Conservation (phyloP, 345 rosid genomes). For the Rhodamnia rubescens region DNA sequence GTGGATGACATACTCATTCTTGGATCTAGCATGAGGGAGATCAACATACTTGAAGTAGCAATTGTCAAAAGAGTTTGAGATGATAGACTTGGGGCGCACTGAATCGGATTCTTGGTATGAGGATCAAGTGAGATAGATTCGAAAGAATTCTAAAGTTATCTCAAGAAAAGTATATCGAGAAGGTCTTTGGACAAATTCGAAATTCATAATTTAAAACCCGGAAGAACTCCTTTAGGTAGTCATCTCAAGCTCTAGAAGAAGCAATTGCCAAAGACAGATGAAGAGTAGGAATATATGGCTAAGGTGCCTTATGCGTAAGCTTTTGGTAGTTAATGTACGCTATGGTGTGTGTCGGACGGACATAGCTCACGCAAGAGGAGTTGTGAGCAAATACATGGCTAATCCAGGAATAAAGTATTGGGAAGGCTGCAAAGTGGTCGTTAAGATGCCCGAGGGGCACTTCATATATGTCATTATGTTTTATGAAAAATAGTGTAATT, state of each 20-base stretch:
- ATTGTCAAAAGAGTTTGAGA: background rate
- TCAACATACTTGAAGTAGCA: background rate
- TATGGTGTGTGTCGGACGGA: background rate
- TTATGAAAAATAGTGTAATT: background rate
- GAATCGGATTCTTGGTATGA: background rate
- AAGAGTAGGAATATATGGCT: background rate
- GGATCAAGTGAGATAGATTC: background rate
- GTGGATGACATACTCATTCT: background rate
- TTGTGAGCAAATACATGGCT: background rate
- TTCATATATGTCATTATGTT: background rate
- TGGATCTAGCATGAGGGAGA: background rate
- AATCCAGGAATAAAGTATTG: background rate
- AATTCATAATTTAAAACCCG: background rate
- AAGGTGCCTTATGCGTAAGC: background rate
- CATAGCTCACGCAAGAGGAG: background rate
- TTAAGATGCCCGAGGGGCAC: background rate
- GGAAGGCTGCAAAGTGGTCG: background rate
- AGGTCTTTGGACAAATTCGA: background rate
- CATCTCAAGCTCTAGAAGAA: background rate
- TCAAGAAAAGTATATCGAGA: background rate
- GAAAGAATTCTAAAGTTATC: background rate
- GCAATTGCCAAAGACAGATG: background rate
- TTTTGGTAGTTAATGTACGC: background rate
- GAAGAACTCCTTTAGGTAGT: background rate
- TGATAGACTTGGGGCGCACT: accelerated